These are phyloP conservation scores for Syncephalastrum contaminatum DNA, from an alignment of 371 early-diverging fungal genomes.

Conservation along the genomic window DNA sequence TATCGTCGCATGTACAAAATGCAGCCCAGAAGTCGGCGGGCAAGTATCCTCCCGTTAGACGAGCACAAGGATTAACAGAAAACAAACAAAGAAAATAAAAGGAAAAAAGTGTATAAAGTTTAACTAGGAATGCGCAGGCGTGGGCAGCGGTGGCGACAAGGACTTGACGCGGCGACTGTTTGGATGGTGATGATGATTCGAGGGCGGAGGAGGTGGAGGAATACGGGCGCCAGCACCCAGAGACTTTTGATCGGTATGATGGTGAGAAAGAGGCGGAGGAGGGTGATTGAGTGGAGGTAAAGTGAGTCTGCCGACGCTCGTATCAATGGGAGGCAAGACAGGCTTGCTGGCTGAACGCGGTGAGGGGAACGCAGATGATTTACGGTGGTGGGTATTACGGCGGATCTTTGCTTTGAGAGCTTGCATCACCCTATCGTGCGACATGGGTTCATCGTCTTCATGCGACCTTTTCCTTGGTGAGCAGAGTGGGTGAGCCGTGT, in stretches of 20 bases:
- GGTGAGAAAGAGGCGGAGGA: conserved; percentile 4
- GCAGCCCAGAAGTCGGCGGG: conserved; percentile 4
- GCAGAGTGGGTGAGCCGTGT: conserved; percentile 41
- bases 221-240: conserved; percentile 29
- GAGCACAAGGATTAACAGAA: conserved; percentile 1
- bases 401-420: conserved; percentile 39
- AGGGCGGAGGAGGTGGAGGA: conserved; percentile 15
- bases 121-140: too few relatives aligned
- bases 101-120: too few relatives aligned
- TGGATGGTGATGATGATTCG: not conserved
- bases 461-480: conserved; percentile 14
- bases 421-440: conserved; percentile 38
- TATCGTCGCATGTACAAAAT: conserved; percentile 11
- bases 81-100: too few relatives aligned
- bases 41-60: conserved; percentile 10
- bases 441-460: conserved; percentile 15
- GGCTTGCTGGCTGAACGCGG: conserved; percentile 36
- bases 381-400: conserved; percentile 9
- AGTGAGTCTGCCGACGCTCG: conserved; percentile 20
- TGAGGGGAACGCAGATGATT: conserved; percentile 17
- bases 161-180: conserved; percentile 12
- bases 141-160: conserved; percentile 7
- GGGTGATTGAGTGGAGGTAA: conserved; percentile 5
- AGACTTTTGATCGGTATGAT: not conserved
- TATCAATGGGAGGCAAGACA: conserved; percentile 38